Evolutionary conservation across 2,329 filamentous ascomycete species (phyloP), one percentile per base, ranked within the genome.

Genomic region (Emergomyces pasteurianus): DNA sequence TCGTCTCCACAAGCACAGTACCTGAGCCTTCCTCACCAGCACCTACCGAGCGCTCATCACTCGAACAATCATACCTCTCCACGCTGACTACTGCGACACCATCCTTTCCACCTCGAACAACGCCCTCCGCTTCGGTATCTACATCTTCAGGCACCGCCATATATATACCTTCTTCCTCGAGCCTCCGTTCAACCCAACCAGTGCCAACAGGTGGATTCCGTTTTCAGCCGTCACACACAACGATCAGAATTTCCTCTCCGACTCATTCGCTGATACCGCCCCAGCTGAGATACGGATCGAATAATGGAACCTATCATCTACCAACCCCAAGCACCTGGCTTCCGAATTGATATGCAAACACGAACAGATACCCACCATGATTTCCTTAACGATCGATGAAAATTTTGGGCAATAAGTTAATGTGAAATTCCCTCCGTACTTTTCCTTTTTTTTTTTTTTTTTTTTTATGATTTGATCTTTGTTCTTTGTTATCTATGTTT

Each of bases 1-100:
- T 63, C 47, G 26, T 61, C 10, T 38, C 58, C 31, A 65, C 61
- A 1, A 47, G 62, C 34, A 65, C 63, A 6, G 53, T 61, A 31
- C 40, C 23, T 31, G 26, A 57, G 5, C 26, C 60, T 28, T 40
- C 56, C n/a, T 54, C 61, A n/a, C 23, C 42, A 16, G 46, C 60
- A n/a, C 55, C 50, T 14, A 54, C 46, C 21, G 10, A 42, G 6
- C 53, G 59, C 3, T 3, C 40, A 57, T 34, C 55, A 36, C 31
- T 14, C 10, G 21, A 38, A 40, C 14, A 9, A 36, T 7, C 52
- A 12, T 18, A 9, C 34, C 9, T 23, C 4, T 21, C 34, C 7
- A 16, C 52, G 2, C 38, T 12, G 46, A 49, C 61, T n/a, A 61
- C 61, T 23, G 10, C 43, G 9, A 42, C 52, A 28, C 28, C 59